Conservation (phyloP, 2,329 filamentous ascomycete species). For the Aureobasidium uvarum region DNA sequence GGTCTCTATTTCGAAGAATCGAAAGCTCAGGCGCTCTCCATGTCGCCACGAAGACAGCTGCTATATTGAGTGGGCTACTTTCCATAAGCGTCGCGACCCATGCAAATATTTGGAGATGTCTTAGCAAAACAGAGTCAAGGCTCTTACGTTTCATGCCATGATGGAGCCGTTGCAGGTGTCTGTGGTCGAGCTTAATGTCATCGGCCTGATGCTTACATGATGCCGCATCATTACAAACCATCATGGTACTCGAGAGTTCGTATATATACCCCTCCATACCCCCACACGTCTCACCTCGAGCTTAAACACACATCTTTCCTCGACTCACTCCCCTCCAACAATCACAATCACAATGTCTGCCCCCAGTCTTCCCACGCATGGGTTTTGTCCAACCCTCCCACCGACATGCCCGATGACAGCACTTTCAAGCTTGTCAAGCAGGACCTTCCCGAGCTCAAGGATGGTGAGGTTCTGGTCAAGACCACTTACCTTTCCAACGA, state of each 20-base stretch:
- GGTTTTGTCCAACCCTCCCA: conserved; percentile 20
- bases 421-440: conserved; percentile 42
- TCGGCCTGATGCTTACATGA: neutral
- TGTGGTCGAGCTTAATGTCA: neutral
- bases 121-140: neutral
- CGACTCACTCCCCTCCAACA: neutral
- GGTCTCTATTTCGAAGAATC: conserved; percentile 18
- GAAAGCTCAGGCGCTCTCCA: neutral
- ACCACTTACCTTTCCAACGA: conserved; percentile 52
- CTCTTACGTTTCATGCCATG: conserved; percentile 11
- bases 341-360: conserved; percentile 15
- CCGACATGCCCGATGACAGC: conserved; percentile 25
- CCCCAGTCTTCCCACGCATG: conserved; percentile 14
- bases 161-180: neutral
- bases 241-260: neutral
- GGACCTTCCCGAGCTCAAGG: conserved; percentile 39
- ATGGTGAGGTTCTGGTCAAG: conserved; percentile 50
- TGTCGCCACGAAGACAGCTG: neutral
- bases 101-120: conserved; percentile 24
- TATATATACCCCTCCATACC: conserved; percentile 10
- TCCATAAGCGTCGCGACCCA: conserved; percentile 16
- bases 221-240: conserved; percentile 5
- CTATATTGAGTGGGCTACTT: neutral
- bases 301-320: neutral
- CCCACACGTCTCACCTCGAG: neutral